Conservation (phyloP, 768 basidiomycete species). For the Albatrellus ellisii region DNA sequence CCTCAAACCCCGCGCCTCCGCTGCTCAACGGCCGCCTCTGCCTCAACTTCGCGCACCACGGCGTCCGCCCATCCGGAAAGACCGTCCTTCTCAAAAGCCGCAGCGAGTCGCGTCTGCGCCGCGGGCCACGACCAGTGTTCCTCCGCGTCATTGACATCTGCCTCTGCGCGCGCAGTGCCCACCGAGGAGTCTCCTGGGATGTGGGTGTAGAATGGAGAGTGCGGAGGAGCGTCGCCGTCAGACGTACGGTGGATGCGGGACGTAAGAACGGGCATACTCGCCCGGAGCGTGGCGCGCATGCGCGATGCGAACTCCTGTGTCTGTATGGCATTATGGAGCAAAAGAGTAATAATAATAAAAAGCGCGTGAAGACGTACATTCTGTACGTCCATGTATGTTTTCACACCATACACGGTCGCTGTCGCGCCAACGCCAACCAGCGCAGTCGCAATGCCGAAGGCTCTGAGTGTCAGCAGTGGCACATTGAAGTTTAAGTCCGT, state of each 20-base stretch:
- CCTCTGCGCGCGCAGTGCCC: not conserved
- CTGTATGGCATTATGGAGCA: conserved; percentile 17
- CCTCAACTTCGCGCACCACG: conserved; percentile 43
- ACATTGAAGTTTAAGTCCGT: conserved; percentile 32
- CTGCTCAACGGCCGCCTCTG: conserved; percentile 39
- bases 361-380: conserved; percentile 29
- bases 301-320: conserved; percentile 44
- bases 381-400: conserved; percentile 37
- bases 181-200: not conserved
- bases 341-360: conserved; percentile 2
- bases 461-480: conserved; percentile 43
- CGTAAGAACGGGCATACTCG: conserved; percentile 35
- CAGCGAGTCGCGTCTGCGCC: conserved; percentile 37
- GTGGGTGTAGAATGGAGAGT: not conserved
- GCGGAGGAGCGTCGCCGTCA: conserved; percentile 14
- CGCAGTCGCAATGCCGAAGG: conserved; percentile 51
- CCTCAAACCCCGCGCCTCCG: conserved; percentile 18
- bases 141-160: not conserved
- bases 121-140: conserved; percentile 38
- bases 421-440: conserved; percentile 38
- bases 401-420: conserved; percentile 33
- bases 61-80: conserved; percentile 40
- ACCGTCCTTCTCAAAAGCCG: conserved; percentile 48
- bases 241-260: conserved; percentile 38
- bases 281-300: conserved; percentile 38